phyloP scores from a whole-genome alignment of 2,329 filamentous ascomycete species.

The Fusarium buxicola region DNA sequence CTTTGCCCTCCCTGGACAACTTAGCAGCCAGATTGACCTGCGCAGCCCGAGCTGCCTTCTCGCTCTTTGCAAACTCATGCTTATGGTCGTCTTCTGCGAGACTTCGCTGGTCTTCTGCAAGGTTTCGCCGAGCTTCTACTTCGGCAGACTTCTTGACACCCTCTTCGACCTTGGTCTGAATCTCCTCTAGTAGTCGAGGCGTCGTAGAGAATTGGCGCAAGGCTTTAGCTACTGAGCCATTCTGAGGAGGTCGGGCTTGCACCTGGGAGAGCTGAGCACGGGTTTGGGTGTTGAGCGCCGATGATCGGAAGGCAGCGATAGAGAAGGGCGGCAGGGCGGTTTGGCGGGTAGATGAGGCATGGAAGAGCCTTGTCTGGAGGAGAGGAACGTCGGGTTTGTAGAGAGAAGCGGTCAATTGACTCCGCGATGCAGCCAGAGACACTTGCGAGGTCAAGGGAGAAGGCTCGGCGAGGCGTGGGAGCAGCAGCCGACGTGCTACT shows the following conservation, averaged over 20 bases:
- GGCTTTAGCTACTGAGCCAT: constrained; percentile 30
- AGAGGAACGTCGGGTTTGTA: constrained; percentile 29
- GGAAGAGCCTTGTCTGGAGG: constrained; percentile 34
- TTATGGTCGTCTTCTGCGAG: constrained; percentile 50
- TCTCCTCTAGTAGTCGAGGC: constrained; percentile 39
- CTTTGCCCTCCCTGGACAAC: constrained; percentile 83
- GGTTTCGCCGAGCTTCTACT: constrained; percentile 48
- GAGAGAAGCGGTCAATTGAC: constrained; percentile 36
- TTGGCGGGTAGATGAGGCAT: constrained; percentile 32
- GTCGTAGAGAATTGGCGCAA: constrained; percentile 49
- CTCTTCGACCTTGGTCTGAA: constrained; percentile 46
- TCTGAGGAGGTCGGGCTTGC: constrained; percentile 10
- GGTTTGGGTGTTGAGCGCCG: constrained; percentile 21
- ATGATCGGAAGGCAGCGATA: constrained; percentile 39
- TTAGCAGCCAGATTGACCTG: constrained; percentile 91
- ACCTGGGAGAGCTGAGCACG: constrained; percentile 9
- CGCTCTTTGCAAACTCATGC: constrained; percentile 72
- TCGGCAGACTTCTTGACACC: constrained; percentile 54
- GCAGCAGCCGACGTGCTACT: constrained; percentile 61
- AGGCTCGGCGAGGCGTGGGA: constrained; percentile 58
- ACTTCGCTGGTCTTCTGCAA: constrained; percentile 48
- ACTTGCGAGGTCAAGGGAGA: constrained; percentile 41
- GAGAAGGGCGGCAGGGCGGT: constrained; percentile 44
- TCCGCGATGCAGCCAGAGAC: constrained; percentile 38
- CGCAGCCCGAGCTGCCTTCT: constrained; percentile 86